A percentile compares a stretch with the other conserved stretches of the same genome.
These are phyloP conservation scores for Populus tomentosa DNA, from an alignment of 441 rosid genomes.

Conservation along the genomic window DNA sequence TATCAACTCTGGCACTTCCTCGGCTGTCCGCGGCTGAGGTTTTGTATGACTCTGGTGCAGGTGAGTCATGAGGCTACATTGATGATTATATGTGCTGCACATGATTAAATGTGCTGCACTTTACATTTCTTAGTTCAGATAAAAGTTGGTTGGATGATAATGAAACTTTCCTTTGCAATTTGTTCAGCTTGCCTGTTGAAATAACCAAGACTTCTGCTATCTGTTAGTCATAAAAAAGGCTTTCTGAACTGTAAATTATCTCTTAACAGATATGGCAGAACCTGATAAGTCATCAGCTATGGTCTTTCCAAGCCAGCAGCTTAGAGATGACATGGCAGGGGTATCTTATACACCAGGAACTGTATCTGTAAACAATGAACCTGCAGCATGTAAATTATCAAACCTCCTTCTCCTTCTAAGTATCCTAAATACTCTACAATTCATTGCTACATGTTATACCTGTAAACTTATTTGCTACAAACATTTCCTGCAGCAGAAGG, in stretches of 20 bases:
- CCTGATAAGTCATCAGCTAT: slow-evolving; percentile 35
- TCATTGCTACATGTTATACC: slow-evolving; percentile 7
- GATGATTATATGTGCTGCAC: background rate
- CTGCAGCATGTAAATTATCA: slow-evolving; percentile 51
- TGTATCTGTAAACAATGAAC: slow-evolving; percentile 35
- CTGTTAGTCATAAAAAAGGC: slow-evolving; percentile 6
- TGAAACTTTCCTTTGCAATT: background rate
- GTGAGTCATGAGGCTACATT: slow-evolving; percentile 31
- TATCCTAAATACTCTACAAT: background rate
- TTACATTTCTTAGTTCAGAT: background rate
- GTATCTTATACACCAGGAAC: slow-evolving; percentile 35
- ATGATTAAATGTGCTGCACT: background rate
- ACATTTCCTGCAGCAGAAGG: slow-evolving; percentile 84
- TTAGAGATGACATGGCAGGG: slow-evolving; percentile 43
- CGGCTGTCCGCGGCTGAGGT: slow-evolving; percentile 66
- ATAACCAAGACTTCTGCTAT: slow-evolving; percentile 7
- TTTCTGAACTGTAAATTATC: slow-evolving; percentile 28
- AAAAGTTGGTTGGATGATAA: background rate
- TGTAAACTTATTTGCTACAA: slow-evolving; percentile 42
- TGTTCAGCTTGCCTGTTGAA: background rate
- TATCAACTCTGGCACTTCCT: slow-evolving; percentile 56
- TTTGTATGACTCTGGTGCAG: slow-evolving; percentile 52
- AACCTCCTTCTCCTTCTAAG: slow-evolving; percentile 11
- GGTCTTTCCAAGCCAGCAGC: slow-evolving; percentile 43
- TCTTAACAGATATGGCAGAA: slow-evolving; percentile 35